Conservation (phyloP, 169 alveolate genomes). For the Hepatocystis sp. region DNA sequence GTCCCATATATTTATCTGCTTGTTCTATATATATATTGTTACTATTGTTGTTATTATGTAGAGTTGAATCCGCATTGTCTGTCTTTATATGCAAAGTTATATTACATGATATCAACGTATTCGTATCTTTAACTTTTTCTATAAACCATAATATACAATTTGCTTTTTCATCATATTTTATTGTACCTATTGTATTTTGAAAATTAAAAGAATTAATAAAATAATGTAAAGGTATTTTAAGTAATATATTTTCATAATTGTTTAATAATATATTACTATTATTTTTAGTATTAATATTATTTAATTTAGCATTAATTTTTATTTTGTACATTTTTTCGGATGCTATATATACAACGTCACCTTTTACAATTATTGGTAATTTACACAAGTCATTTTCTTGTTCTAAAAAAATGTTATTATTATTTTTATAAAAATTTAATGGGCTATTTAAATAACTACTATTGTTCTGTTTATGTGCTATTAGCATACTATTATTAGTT, state of each 20-base stretch:
- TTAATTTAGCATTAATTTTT: slow-evolving; percentile 23
- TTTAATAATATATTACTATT: slow-evolving; percentile 19
- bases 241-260: slow-evolving; percentile 32
- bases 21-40: neutral
- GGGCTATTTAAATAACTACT: no score
- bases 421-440: no score
- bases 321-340: slow-evolving; percentile 46
- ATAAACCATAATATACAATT: slow-evolving; percentile 34
- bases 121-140: slow-evolving; percentile 7
- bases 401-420: neutral
- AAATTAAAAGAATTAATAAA: slow-evolving; percentile 33
- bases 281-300: slow-evolving; percentile 14
- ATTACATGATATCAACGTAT: slow-evolving; percentile 10
- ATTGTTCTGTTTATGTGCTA: no score
- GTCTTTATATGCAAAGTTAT: slow-evolving; percentile 16
- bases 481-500: no score
- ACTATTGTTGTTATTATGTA: no score
- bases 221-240: slow-evolving; percentile 62
- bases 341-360: slow-evolving; percentile 10
- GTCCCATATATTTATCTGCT: no score
- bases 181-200: slow-evolving; percentile 10
- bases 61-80: slow-evolving; percentile 1
- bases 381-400: slow-evolving; percentile 7
- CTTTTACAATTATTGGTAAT: slow-evolving; percentile 33
- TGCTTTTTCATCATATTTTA: slow-evolving; percentile 12